Evolutionary conservation across 2,329 filamentous ascomycete genomes (phyloP).

Genomic region (Waltergamsia citrina): DNA sequence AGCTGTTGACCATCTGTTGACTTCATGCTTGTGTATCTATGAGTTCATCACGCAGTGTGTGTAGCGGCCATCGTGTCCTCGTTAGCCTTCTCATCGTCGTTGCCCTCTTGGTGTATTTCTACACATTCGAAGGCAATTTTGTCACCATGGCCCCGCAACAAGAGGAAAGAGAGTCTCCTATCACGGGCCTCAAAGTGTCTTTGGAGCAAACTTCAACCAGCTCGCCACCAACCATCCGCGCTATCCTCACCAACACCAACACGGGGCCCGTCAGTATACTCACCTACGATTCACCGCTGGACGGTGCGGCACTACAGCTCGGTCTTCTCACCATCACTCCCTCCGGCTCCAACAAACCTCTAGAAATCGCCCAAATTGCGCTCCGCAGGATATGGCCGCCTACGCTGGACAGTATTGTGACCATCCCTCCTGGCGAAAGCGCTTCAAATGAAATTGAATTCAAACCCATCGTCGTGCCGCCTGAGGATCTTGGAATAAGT

Average conservation of each 20-base stretch:
- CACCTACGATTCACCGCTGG: constrained; percentile 34
- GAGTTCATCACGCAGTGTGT: too few relatives aligned
- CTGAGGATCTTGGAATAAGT: constrained; percentile 19
- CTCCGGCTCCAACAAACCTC: constrained; percentile 17
- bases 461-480: constrained; percentile 22
- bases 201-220: background rate
- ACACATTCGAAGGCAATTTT: too few relatives aligned
- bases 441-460: constrained; percentile 23
- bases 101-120: too few relatives aligned
- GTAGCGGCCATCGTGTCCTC: too few relatives aligned
- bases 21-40: too few relatives aligned
- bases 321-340: constrained; percentile 30
- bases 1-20: too few relatives aligned
- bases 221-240: constrained; percentile 22
- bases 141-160: too few relatives aligned
- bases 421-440: constrained; percentile 25
- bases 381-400: constrained; percentile 31
- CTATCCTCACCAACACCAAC: constrained; percentile 29
- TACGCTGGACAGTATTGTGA: constrained; percentile 23
- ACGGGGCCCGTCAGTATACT: constrained; percentile 28
- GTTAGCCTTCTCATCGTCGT: too few relatives aligned
- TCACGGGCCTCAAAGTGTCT: background rate
- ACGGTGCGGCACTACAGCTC: constrained; percentile 27
- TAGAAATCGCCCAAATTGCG: constrained; percentile 26
- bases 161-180: too few relatives aligned